Conservation (phyloP, 495 filamentous ascomycete genomes). For the Daldinia grandis region DNA sequence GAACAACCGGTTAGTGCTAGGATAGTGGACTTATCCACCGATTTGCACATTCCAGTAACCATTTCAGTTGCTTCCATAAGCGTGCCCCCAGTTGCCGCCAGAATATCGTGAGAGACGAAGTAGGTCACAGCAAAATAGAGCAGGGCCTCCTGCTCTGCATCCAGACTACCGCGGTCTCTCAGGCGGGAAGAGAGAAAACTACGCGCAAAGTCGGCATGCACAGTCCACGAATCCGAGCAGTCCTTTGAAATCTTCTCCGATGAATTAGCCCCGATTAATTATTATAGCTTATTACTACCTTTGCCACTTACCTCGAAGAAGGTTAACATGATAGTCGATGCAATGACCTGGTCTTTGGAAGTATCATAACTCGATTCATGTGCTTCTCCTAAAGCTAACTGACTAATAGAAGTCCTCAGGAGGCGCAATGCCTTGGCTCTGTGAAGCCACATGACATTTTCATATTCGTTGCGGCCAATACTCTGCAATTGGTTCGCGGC, state of each 20-base stretch:
- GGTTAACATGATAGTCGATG: conserved; percentile 33
- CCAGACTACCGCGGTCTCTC: conserved; percentile 18
- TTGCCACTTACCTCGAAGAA: conserved; percentile 32
- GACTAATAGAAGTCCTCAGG: conserved; percentile 14
- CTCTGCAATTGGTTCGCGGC: conserved; percentile 35
- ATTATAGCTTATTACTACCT: neutral
- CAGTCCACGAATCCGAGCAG: conserved; percentile 34
- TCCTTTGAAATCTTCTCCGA: conserved; percentile 28
- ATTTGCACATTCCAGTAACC: conserved; percentile 32
- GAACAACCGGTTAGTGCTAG: conserved; percentile 28
- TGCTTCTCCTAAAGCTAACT: conserved; percentile 7
- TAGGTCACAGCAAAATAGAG: conserved; percentile 37
- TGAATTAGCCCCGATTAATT: conserved; percentile 1
- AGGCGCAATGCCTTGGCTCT: conserved; percentile 32
- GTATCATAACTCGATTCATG: neutral
- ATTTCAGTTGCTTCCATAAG: conserved; percentile 26
- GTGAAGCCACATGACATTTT: conserved; percentile 28
- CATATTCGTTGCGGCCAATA: conserved; percentile 30
- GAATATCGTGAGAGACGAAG: conserved; percentile 37
- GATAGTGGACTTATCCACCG: conserved; percentile 22
- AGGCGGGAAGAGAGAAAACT: conserved; percentile 25
- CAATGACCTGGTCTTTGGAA: conserved; percentile 33
- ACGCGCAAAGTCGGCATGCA: conserved; percentile 32
- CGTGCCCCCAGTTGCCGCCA: conserved; percentile 31
- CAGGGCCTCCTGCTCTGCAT: conserved; percentile 29